Evolutionary conservation across 176 grass and related monocot genomes (phyloP).

Genomic region (Metroxylon sagu): DNA sequence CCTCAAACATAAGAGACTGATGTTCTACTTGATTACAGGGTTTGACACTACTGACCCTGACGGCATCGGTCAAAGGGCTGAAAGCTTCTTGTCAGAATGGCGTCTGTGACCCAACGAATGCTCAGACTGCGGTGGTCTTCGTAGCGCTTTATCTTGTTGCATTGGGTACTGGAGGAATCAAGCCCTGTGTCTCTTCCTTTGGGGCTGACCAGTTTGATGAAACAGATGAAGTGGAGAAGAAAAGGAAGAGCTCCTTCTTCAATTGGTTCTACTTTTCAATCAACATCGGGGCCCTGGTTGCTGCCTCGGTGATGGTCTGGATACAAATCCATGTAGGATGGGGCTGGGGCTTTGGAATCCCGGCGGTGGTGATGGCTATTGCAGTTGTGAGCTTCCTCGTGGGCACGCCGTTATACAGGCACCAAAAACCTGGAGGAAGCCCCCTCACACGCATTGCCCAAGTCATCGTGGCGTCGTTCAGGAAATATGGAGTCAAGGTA

Average conservation of each 20-base stretch:
- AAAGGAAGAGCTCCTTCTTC: conserved; percentile 13
- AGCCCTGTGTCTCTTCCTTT: conserved; percentile 8
- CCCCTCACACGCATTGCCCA: conserved; percentile 2
- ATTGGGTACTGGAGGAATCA: conserved; percentile 9
- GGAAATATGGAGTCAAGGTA: neutral
- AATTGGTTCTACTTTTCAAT: conserved; percentile 14
- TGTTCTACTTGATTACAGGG: neutral
- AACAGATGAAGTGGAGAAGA: conserved; percentile 5
- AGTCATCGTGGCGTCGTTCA: neutral
- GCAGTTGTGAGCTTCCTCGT: conserved; percentile 4
- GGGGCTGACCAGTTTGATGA: conserved; percentile 17
- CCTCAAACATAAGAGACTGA: neutral
- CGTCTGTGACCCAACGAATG: neutral
- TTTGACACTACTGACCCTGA: conserved; percentile 3
- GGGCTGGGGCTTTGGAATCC: conserved; percentile 7
- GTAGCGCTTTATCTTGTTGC: conserved; percentile 4
- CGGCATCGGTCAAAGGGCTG: conserved; percentile 1
- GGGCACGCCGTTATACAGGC: conserved; percentile 4
- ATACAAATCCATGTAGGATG: conserved; percentile 3
- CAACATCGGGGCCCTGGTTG: conserved; percentile 8
- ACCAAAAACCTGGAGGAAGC: conserved; percentile 20
- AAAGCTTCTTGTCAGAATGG: neutral
- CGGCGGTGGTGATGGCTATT: conserved; percentile 1
- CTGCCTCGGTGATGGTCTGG: conserved; percentile 8
- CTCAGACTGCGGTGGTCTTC: conserved; percentile 1